Evolutionary conservation across 495 filamentous ascomycete genomes (phyloP).

Genomic region (Coniosporium apollinis): DNA sequence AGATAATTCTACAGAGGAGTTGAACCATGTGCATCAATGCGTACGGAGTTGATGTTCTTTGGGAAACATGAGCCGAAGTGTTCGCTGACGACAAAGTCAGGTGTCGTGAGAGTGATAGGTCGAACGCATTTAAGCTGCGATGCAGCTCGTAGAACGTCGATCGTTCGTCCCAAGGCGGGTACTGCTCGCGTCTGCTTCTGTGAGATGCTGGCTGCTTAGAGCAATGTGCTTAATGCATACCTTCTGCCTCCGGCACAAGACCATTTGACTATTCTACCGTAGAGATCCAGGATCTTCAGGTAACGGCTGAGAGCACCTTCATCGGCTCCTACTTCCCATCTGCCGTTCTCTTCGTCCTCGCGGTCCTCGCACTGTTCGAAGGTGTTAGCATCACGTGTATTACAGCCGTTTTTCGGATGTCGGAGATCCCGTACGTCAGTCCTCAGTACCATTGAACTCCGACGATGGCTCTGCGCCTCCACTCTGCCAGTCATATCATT

Average conservation of each 20-base stretch:
- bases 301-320: slow-evolving; percentile 61
- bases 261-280: slow-evolving; percentile 62
- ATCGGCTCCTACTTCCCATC: slow-evolving; percentile 40
- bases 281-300: slow-evolving; percentile 61
- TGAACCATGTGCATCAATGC: slow-evolving; percentile 65
- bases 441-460: slow-evolving; percentile 8
- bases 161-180: slow-evolving; percentile 19
- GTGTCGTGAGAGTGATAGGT: slow-evolving; percentile 47
- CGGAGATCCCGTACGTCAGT: slow-evolving; percentile 1
- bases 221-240: slow-evolving; percentile 8
- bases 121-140: slow-evolving; percentile 45
- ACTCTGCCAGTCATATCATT: slow-evolving; percentile 9
- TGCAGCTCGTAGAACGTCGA: slow-evolving; percentile 37
- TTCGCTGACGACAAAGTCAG: slow-evolving; percentile 57
- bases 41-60: slow-evolving; percentile 56
- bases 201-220: slow-evolving; percentile 1
- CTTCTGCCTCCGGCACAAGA: slow-evolving; percentile 56
- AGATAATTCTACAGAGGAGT: slow-evolving; percentile 57
- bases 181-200: slow-evolving; percentile 19
- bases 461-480: slow-evolving; percentile 11
- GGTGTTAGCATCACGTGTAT: slow-evolving; percentile 19
- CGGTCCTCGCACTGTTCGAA: slow-evolving; percentile 10
- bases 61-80: slow-evolving; percentile 65
- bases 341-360: slow-evolving; percentile 26
- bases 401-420: slow-evolving; percentile 27